Base-by-base conservation (phyloP, 306 rosid genomes). In the Trifolium fragiferum region DNA sequence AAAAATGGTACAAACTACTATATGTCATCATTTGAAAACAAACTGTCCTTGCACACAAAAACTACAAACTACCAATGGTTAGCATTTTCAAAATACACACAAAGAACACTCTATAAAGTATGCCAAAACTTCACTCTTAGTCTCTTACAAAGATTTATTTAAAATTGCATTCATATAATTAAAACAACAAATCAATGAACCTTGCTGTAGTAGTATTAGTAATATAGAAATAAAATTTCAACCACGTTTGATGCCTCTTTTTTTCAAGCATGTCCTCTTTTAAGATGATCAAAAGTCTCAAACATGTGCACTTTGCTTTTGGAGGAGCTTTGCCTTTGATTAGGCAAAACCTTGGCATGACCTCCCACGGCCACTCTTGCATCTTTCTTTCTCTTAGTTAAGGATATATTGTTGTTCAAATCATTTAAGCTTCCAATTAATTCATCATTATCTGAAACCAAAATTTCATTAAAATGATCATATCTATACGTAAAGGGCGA, bases 381-480 rank as follows among this genome's bases (percentile, higher is more conserved):
- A 19, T 70, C 75, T 6, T 73, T 74, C 73, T 61, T 66, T 74
- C 72, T 67, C 14, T 30, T 43, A 74, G 57, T 4, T 23, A 70
- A 64, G 32, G 77, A 30, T 40, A 21, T 65, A 2, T 70, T 70
- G 44, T 77, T 72, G 55, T 66, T 53, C 27, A 62, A 23, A 14
- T 75, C 85, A 73, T 84, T 84, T 38, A 71, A 77, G 32, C 85
- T 79, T 78, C 89, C 90, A 73, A 85, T 63, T 71, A 87, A 40
- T 46, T 74, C 87, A 85, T 89, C 91, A 71, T 87, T 89, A 13
- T 78, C 94, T 87, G 73, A 66, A 76, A 35, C 7, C 37, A 74
- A 57, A 46, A 10, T 1, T 1, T 2, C 19, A 55, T 55, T 10
- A 20, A 54, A 1, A 27, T 25, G 7, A 59, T 59, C 35, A 14